Evolutionary conservation across 345 rosid genomes (phyloP), one percentile per base, ranked within the genome.

Genomic region (Nasturtium officinale): DNA sequence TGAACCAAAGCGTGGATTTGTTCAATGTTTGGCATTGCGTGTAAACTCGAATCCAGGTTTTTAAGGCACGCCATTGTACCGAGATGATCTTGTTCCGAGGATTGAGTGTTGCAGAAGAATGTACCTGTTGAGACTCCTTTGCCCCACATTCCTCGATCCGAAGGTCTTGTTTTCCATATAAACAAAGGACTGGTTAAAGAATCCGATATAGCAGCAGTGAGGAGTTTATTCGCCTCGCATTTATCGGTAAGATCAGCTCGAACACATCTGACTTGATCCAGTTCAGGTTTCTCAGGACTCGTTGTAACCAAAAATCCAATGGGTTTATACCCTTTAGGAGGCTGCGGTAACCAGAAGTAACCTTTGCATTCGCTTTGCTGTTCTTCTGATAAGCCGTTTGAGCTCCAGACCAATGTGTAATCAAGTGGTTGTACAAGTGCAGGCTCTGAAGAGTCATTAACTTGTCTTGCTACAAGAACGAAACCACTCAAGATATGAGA

Each of bases 331-430:
- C 92, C 96, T 65, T 83, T 81, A 7, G 96, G 96, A 38, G 96
- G 78, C 72, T 78, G 75, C 11, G 98, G 99, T 53, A 87, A 35
- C 99, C 96, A 90, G 83, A 95, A 86, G 82, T 82, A 91, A 67
- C 90, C 93, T 69, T 76, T 75, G 66, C 74, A 75, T 8, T 76
- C 87, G 37, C 50, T 68, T 33, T 46, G 61, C 33, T 5, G 0
- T 48, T 77, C 81, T 48, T 81, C 80, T 2, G 73, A 71, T 17
- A 81, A 83, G 10, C 82, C 87, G 42, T 85, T 76, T 45, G 90
- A 80, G 84, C 89, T 81, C 99, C 99, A 95, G 48, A 95, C 77
- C 77, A 86, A 72, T 2, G 65, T 73, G 68, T 82, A 91, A 78
- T 90, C 97, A 18, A 87, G 74, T 18, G 99, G 99, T 76, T 78